Evolutionary conservation across 441 rosid genomes (phyloP).

Genomic region (Jatropha podagrica): DNA sequence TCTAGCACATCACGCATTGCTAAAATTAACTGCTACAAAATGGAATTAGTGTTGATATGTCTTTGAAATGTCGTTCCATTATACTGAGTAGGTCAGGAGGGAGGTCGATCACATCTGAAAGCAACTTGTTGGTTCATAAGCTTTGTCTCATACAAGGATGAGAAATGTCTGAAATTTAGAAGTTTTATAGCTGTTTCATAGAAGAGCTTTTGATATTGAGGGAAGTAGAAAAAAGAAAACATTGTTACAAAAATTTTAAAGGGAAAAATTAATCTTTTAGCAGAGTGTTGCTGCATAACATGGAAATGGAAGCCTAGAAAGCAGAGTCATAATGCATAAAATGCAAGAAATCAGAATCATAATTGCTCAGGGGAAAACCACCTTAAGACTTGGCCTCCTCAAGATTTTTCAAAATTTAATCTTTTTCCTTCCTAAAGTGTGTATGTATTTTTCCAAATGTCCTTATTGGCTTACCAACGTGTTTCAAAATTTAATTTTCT

Average conservation of each 20-base stretch:
- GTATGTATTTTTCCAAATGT: too few relatives aligned
- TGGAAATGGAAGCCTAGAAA: background rate
- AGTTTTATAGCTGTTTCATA: background rate
- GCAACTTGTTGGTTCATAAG: background rate
- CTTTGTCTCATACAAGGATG: background rate
- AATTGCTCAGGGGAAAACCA: too few relatives aligned
- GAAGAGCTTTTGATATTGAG: background rate
- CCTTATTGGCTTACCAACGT: too few relatives aligned
- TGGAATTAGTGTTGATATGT: background rate
- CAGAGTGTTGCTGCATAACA: background rate
- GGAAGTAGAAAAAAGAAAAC: background rate
- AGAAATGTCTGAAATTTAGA: background rate
- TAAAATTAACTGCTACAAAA: slow-evolving; percentile 1
- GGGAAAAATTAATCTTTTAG: background rate
- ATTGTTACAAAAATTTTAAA: background rate
- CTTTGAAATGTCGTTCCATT: background rate
- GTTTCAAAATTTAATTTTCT: too few relatives aligned
- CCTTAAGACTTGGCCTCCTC: too few relatives aligned
- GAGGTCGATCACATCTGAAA: background rate
- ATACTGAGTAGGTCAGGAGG: background rate
- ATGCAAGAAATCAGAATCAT: background rate
- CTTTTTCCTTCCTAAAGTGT: too few relatives aligned
- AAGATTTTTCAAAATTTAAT: too few relatives aligned
- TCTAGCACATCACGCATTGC: background rate
- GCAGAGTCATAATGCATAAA: background rate